Percentiles rank a stretch among this genome's conserved stretches.
phyloP scores from a whole-genome alignment of 805 yeast genomes.

The Millerago galiae region DNA sequence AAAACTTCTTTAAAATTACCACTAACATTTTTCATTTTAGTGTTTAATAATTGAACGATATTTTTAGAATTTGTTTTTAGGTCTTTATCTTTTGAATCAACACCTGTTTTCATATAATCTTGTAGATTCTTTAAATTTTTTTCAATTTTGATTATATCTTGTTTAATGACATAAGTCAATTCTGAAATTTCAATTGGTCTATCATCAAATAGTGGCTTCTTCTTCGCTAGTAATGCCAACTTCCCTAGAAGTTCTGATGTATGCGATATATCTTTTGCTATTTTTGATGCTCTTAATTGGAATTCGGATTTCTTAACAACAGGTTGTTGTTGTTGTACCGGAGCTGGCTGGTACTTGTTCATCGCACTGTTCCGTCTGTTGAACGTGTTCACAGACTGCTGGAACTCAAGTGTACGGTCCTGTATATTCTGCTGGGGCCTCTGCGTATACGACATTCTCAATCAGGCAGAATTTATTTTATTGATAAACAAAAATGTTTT shows the following conservation, averaged over 20 bases:
- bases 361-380: slow-evolving; percentile 27
- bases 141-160: slow-evolving; percentile 79
- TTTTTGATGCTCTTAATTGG: slow-evolving; percentile 62
- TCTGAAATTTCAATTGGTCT: slow-evolving; percentile 92
- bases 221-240: slow-evolving; percentile 76
- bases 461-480: no score
- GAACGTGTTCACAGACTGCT: slow-evolving; percentile 78
- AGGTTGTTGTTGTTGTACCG: slow-evolving; percentile 15
- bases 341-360: slow-evolving; percentile 15
- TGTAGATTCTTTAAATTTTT: slow-evolving; percentile 60
- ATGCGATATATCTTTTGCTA: slow-evolving; percentile 84
- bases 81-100: slow-evolving; percentile 36
- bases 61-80: slow-evolving; percentile 75
- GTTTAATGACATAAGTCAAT: slow-evolving; percentile 71
- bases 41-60: slow-evolving; percentile 80
- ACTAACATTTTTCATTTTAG: slow-evolving; percentile 85
- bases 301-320: slow-evolving; percentile 38
- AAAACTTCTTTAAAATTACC: slow-evolving; percentile 89
- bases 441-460: slow-evolving; percentile 9
- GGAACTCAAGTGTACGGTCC: slow-evolving; percentile 89
- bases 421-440: slow-evolving; percentile 34
- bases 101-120: slow-evolving; percentile 37
- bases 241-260: slow-evolving; percentile 77
- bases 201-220: slow-evolving; percentile 89
- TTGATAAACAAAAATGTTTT: no score